Evolutionary conservation across 306 rosid species (phyloP).

Genomic region (Rosa lucieae): DNA sequence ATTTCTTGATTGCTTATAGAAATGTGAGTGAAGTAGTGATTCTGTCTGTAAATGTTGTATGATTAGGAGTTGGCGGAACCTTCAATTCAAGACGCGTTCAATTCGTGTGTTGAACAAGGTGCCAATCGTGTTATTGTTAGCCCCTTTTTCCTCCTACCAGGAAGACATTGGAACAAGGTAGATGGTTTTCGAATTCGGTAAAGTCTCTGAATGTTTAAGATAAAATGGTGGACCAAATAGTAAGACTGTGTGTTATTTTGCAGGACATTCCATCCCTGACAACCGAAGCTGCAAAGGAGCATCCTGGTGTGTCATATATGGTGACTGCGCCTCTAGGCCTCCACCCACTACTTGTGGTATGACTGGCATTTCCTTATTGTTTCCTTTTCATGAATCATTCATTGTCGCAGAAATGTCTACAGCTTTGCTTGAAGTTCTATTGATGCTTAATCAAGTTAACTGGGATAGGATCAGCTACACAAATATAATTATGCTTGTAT

Average conservation of each 20-base stretch:
- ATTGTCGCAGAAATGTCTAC: background rate
- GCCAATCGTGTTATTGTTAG: constrained; percentile 64
- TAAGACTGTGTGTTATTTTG: background rate
- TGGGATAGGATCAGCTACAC: background rate
- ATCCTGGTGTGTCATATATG: constrained; percentile 68
- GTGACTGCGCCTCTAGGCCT: constrained; percentile 91
- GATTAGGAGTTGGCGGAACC: constrained; percentile 86
- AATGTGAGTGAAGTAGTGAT: no score
- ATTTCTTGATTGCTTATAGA: background rate
- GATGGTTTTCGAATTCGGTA: background rate
- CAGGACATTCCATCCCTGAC: constrained; percentile 96
- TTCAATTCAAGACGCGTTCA: constrained; percentile 68
- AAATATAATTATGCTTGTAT: background rate
- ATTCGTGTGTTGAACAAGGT: constrained; percentile 64
- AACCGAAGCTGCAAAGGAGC: constrained; percentile 84
- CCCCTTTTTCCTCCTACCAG: constrained; percentile 91
- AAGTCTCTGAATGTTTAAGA: background rate
- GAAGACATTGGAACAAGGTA: constrained; percentile 93
- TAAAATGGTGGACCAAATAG: background rate
- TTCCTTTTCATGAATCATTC: background rate
- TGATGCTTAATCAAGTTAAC: background rate
- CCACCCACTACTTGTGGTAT: constrained; percentile 81
- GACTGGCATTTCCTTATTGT: constrained; percentile 20
- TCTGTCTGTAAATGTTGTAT: background rate
- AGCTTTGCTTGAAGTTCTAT: constrained; percentile 7